Conservation (phyloP, 2,329 filamentous ascomycete species). For the Neocucurbitaria cava region DNA sequence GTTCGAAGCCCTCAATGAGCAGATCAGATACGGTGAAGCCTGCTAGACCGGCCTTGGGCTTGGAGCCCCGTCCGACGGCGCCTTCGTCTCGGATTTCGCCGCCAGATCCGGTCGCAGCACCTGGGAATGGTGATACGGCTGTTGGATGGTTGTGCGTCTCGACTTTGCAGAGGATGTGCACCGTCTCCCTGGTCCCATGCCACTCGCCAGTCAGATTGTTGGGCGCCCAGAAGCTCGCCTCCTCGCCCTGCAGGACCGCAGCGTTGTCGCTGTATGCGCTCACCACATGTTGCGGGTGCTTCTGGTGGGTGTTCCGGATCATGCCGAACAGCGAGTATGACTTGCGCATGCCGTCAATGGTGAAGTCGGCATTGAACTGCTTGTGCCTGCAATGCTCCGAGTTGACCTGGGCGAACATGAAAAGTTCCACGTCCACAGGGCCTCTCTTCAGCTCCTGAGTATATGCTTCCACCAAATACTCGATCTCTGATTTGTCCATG, state of each 20-base stretch:
- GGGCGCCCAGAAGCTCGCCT: constrained; percentile 83
- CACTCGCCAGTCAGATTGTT: constrained; percentile 86
- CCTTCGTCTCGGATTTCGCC: constrained; percentile 97
- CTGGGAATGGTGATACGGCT: constrained; percentile 90
- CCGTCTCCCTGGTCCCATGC: constrained; percentile 83
- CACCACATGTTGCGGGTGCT: constrained; percentile 78
- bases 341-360: constrained; percentile 84
- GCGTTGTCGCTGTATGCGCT: constrained; percentile 98
- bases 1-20: constrained; percentile 79
- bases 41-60: constrained; percentile 87
- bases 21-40: constrained; percentile 97
- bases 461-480: constrained; percentile 90
- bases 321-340: constrained; percentile 86
- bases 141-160: constrained; percentile 99
- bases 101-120: constrained; percentile 92
- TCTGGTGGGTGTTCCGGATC: constrained; percentile 93
- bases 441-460: constrained; percentile 67
- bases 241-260: constrained; percentile 80
- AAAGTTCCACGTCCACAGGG: constrained; percentile 91
- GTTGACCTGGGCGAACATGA: constrained; percentile 99
- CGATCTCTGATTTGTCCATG: constrained; percentile 86
- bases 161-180: constrained; percentile 91
- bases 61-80: constrained; percentile 89
- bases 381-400: constrained; percentile 91
- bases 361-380: constrained; percentile 97